Percentiles rank a stretch among this genome's conserved stretches.
Conservation (phyloP, 2,329 filamentous ascomycete genomes). For the Diaporthe australafricana region DNA sequence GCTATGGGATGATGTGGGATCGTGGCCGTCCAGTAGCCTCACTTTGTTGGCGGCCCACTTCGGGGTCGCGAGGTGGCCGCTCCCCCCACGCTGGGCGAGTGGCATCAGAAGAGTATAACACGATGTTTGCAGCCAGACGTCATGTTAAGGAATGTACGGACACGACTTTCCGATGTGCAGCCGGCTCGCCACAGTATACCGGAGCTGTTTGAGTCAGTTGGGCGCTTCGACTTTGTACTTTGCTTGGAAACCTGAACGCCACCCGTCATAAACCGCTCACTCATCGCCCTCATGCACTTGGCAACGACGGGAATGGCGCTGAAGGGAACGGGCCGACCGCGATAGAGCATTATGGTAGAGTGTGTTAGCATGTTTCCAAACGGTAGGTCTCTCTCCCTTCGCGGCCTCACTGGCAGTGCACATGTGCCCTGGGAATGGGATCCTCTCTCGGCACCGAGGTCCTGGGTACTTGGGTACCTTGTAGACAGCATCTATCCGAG, state of each 20-base stretch:
- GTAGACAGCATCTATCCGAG: background rate
- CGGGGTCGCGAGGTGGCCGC: slow-evolving; percentile 24
- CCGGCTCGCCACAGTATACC: slow-evolving; percentile 23
- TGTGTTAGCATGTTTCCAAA: background rate
- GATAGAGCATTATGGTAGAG: slow-evolving; percentile 1
- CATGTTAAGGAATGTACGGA: slow-evolving; percentile 6
- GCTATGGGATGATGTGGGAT: slow-evolving; percentile 34
- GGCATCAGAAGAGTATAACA: slow-evolving; percentile 22
- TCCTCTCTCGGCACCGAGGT: slow-evolving; percentile 10
- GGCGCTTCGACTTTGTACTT: background rate
- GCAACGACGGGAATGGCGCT: background rate
- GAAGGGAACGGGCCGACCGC: background rate
- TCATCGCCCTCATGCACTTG: background rate
- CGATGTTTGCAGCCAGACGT: slow-evolving; percentile 16
- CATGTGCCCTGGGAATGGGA: too few species aligned
- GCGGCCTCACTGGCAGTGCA: background rate
- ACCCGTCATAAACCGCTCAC: slow-evolving; percentile 23
- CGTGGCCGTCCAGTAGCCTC: slow-evolving; percentile 31
- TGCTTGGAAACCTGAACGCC: slow-evolving; percentile 23
- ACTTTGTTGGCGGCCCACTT: slow-evolving; percentile 30
- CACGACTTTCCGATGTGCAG: slow-evolving; percentile 7
- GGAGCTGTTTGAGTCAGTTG: slow-evolving; percentile 33
- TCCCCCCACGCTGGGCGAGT: background rate
- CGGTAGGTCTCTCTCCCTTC: background rate
- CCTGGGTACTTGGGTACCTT: slow-evolving; percentile 6